Base-by-base conservation (phyloP, 768 basidiomycete genomes). In the Glaciozyma antarctica region DNA sequence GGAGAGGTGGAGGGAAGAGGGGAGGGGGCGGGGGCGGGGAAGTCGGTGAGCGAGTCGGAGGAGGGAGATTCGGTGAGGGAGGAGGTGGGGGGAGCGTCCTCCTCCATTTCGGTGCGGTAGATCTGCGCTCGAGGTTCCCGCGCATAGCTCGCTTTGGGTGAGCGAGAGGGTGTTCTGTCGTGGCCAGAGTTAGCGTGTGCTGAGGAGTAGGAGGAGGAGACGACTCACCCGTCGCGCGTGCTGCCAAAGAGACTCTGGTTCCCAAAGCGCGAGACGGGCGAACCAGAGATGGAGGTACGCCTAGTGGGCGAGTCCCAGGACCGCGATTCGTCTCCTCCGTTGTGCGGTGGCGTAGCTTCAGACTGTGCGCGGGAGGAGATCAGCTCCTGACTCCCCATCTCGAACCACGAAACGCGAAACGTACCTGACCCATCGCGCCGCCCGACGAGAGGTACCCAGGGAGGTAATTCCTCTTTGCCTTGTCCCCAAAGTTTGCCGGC, bases 1-100 rank as follows among this genome's bases (percentile, higher is more conserved):
- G 28, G 51, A 15, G 38, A 41, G 38, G 41, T 41, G 38, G 38
- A 41, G 38, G 38, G 38, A 12, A 41, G 38, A 12, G 38, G 38
- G 13, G 38, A 41, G 38, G 38, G 38, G 13, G 38, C 38, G 6
- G 38, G 38, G 38, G 83, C 79, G 8, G 90, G 88, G 74, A 90
- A 92, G 22, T 90, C 90, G 66, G 90, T 92, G 58, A 93, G 84
- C 72, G 90, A 80, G 41, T 92, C 80, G 22, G 72, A 51, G 26
- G 60, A 64, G 69, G 64, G 1, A 12, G 38, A 41, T 41, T 41
- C 38, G 38, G 38, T 41, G 38, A 41, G 38, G 38, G 38, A 41
- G 7, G 69, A 69, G 6, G 63, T 56, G 2, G 71, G 71, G n/a
- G 71, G 71, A 0, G 71, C 71, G 47, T 72, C 71, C 47, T 72